Conservation (phyloP, 1,284 basidiomycete species). For the Meripilus lineatus region DNA sequence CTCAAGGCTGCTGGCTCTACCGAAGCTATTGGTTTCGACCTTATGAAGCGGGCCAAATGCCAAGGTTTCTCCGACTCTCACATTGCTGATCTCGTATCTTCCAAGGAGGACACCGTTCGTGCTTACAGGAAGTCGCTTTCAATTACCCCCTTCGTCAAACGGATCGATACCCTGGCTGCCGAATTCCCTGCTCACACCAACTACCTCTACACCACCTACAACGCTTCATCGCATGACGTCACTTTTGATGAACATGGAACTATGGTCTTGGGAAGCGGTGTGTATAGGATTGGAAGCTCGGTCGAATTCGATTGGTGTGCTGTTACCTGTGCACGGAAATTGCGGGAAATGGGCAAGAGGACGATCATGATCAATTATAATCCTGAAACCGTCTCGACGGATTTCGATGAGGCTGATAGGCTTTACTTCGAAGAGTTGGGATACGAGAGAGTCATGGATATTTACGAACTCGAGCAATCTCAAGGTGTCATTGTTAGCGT, state of each 20-base stretch:
- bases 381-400: conserved; percentile 98
- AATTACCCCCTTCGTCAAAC: conserved; percentile 97
- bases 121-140: conserved; percentile 81
- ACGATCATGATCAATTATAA: conserved; percentile 99
- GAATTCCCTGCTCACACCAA: conserved; percentile 99
- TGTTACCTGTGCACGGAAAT: conserved; percentile 91
- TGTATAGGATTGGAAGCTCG: conserved; percentile 96
- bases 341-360: conserved; percentile 88
- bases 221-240: conserved; percentile 94
- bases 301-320: conserved; percentile 99
- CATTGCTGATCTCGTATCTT: conserved; percentile 54
- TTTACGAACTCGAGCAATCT: conserved; percentile 94
- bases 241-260: conserved; percentile 96
- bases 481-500: conserved; percentile 95
- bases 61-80: conserved; percentile 96
- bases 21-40: conserved; percentile 58
- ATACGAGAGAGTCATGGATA: conserved; percentile 99
- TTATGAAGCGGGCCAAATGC: conserved; percentile 81
- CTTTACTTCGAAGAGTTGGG: conserved; percentile 99
- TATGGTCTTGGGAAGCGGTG: conserved; percentile 98
- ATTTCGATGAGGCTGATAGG: conserved; percentile 98
- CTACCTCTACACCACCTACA: conserved; percentile 99
- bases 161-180: conserved; percentile 98
- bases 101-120: conserved; percentile 53
- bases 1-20: conserved; percentile 69